Base-by-base conservation (phyloP, 257 asterid species). In the Solanum sparsipilum region DNA sequence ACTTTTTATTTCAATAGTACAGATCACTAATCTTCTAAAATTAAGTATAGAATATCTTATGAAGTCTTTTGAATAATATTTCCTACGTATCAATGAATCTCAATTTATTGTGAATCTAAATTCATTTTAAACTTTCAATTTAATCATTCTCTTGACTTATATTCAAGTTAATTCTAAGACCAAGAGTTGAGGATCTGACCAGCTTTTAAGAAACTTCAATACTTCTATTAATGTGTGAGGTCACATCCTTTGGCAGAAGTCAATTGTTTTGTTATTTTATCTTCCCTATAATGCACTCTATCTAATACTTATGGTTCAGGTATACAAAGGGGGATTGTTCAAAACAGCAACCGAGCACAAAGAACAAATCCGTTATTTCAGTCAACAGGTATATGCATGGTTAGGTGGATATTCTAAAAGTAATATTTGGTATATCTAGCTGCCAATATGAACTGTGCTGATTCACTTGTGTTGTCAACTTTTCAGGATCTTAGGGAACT, bases 271-370 rank as follows among this genome's bases (percentile, higher is more conserved):
- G 16, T 31, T 71, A 18, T 31, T 35, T 11, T 29, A 29, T 52
- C 20, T 48, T 31, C 86, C 60, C 86, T 82, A 10, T 31, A 48
- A 16, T 48, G 86, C 12, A 31, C 70, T 48, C 23, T 48, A 9
- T 48, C 20, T 83, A 21, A 41, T 88, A 72, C 87, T 84, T 74
- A 38, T 90, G 86, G 78, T 89, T 48, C 95, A 97, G 99, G 96
- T 97, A 87, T 97, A 90, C 92, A 97, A 97, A 91, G 99, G 98
- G 34, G 99, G 99, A 74, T 93, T 97, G 89, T 97, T 97, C 93
- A 95, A 94, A 94, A 94, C 98, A 89, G 99, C 98, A 60, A 97
- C 99, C 27, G 98, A 97, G 89, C 96, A 93, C 88, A 97, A 94
- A 94, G 98, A 97, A 89, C 98, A 96, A 88, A 91, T 92, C 58